These are phyloP conservation scores for Neofusicoccum cordaticola DNA, from an alignment of 2,329 filamentous ascomycete genomes.

Conservation along the genomic window DNA sequence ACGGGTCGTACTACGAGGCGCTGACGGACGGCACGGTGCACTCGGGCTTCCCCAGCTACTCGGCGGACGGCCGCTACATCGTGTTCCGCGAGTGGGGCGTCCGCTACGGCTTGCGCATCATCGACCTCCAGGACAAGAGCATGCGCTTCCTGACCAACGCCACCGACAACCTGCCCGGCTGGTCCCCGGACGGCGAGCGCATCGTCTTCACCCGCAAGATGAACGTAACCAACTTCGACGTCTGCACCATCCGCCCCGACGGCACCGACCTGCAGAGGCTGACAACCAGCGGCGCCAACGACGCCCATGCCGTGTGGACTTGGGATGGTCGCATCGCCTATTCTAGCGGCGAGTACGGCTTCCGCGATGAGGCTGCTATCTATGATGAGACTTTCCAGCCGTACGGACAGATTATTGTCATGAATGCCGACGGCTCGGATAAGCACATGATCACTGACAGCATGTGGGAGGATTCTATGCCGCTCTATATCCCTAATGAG, in stretches of 20 bases:
- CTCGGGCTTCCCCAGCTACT: constrained; percentile 42
- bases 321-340: constrained; percentile 44
- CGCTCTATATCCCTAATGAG: constrained; percentile 22
- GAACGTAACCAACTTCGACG: constrained; percentile 36
- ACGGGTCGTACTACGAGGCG: constrained; percentile 28
- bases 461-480: constrained; percentile 25
- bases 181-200: constrained; percentile 38
- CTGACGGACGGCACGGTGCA: constrained; percentile 37
- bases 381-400: constrained; percentile 48
- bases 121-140: constrained; percentile 27
- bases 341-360: constrained; percentile 44
- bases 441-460: constrained; percentile 21
- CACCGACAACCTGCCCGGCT: constrained; percentile 42
- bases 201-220: constrained; percentile 42
- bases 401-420: constrained; percentile 46
- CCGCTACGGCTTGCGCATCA: constrained; percentile 34
- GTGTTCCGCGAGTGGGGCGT: constrained; percentile 38
- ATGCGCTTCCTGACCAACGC: constrained; percentile 34
- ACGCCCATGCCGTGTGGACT: constrained; percentile 47
- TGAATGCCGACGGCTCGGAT: constrained; percentile 40
- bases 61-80: constrained; percentile 35
- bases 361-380: constrained; percentile 40
- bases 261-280: constrained; percentile 36
- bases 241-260: constrained; percentile 43
- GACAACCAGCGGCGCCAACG: constrained; percentile 39